Percentiles rank a stretch among this genome's conserved stretches.
phyloP scores from a whole-genome alignment of 2,329 filamentous ascomycete species.

The Fusarium hostae region DNA sequence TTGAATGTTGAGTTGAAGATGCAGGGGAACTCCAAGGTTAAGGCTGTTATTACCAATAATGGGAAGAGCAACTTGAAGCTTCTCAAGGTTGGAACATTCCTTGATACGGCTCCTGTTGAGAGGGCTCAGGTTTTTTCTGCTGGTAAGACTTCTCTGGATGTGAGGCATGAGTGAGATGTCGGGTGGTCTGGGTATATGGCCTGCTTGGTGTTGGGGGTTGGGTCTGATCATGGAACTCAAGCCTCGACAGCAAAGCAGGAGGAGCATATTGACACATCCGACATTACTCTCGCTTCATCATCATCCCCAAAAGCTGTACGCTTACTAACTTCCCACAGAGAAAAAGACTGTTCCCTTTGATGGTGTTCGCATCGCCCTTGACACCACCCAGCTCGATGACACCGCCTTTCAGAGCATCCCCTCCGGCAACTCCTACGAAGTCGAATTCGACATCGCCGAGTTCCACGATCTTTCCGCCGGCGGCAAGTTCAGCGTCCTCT shows the following conservation, averaged over 20 bases:
- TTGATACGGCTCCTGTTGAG: slow-evolving; percentile 63
- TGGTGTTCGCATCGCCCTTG: slow-evolving; percentile 63
- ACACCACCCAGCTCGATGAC: slow-evolving; percentile 56
- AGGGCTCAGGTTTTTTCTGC: slow-evolving; percentile 63
- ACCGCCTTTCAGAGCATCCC: slow-evolving; percentile 63
- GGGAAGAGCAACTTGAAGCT: slow-evolving; percentile 61
- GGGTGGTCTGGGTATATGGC: too few relatives aligned
- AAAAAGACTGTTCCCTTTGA: slow-evolving; percentile 60
- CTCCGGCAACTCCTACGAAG: slow-evolving; percentile 61
- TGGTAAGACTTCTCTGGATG: slow-evolving; percentile 45
- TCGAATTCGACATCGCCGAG: slow-evolving; percentile 65
- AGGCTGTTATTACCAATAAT: slow-evolving; percentile 64
- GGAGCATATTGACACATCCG: neutral
- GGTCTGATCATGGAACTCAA: neutral
- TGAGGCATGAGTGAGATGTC: neutral
- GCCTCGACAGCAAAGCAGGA: rapidly evolving
- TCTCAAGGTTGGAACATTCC: slow-evolving; percentile 64
- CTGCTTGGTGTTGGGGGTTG: neutral
- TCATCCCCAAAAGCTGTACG: too few relatives aligned
- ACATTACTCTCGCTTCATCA: neutral
- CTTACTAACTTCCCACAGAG: slow-evolving; percentile 38
- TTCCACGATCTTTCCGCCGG: slow-evolving; percentile 63
- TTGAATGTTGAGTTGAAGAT: slow-evolving; percentile 59
- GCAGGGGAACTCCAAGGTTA: slow-evolving; percentile 63
- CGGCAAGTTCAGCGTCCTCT: slow-evolving; percentile 66